These are phyloP conservation scores for Orbilia oligospora DNA, from an alignment of 2,329 filamentous ascomycete species.

Conservation along the genomic window DNA sequence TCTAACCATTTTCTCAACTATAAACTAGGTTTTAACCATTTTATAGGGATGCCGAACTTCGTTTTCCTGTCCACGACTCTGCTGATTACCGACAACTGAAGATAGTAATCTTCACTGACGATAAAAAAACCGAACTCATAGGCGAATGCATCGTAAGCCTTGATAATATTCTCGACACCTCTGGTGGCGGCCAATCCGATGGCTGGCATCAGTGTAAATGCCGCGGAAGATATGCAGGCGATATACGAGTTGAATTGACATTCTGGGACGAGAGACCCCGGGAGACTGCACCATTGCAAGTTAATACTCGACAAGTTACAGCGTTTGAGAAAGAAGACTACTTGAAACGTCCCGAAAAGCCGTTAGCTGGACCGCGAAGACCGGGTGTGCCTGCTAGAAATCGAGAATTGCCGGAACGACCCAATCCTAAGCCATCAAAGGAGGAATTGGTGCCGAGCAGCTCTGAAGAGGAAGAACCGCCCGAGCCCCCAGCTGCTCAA, in stretches of 20 bases:
- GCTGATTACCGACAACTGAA: constrained; percentile 97
- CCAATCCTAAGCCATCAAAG: constrained; percentile 35
- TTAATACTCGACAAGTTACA: constrained; percentile 55
- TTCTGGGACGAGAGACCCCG: constrained; percentile 93
- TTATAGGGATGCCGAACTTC: constrained; percentile 92
- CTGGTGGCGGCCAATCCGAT: constrained; percentile 89
- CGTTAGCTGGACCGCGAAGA: constrained; percentile 44
- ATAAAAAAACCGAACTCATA: constrained; percentile 97
- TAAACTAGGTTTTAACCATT: constrained; percentile 48
- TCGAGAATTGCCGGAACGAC: constrained; percentile 46
- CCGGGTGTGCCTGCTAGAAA: constrained; percentile 41
- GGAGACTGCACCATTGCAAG: constrained; percentile 68
- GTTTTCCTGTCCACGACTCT: constrained; percentile 95
- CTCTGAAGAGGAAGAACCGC: constrained; percentile 37
- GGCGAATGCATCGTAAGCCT: constrained; percentile 93
- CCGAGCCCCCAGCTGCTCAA: constrained; percentile 35
- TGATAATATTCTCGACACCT: constrained; percentile 82
- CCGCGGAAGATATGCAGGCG: constrained; percentile 94
- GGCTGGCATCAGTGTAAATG: constrained; percentile 90
- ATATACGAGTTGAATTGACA: constrained; percentile 94
- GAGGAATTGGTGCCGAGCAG: constrained; percentile 39
- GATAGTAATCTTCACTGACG: constrained; percentile 96
- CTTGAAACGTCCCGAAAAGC: constrained; percentile 53
- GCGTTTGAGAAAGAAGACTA: constrained; percentile 59
- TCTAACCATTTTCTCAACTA: constrained; percentile 2